Evolutionary conservation across 2,329 filamentous ascomycete genomes (phyloP).

Genomic region (Claviceps pazoutovae): DNA sequence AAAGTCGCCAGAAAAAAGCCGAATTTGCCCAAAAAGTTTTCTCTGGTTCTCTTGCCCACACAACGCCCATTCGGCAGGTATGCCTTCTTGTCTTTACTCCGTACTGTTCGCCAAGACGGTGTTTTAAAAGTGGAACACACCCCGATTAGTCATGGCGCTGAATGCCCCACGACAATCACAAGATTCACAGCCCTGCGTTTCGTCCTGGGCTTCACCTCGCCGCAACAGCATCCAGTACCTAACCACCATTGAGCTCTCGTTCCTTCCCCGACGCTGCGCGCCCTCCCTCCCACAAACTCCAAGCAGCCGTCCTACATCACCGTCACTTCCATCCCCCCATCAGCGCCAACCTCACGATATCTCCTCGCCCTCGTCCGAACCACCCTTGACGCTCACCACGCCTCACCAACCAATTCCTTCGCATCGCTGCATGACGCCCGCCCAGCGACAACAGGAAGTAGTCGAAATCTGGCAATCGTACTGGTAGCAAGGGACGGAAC

Average conservation of each 20-base stretch:
- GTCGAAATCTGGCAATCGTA: not conserved
- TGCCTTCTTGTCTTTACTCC: too few relatives aligned
- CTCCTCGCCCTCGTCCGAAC: not conserved
- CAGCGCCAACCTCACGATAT: not conserved
- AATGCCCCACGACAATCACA: not conserved
- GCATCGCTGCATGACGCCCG: not conserved
- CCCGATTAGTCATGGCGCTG: not conserved
- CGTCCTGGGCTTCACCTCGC: not conserved
- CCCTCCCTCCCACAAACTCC: not conserved
- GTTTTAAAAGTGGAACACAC: too few relatives aligned
- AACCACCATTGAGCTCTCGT: constrained; percentile 5
- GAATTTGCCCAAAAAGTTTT: too few relatives aligned
- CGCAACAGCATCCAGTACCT: not conserved
- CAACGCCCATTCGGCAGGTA: too few relatives aligned
- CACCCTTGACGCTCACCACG: not conserved
- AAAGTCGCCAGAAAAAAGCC: too few relatives aligned
- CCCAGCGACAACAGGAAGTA: not conserved
- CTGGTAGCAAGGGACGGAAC: not conserved
- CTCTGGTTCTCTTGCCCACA: too few relatives aligned
- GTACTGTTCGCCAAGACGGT: too few relatives aligned
- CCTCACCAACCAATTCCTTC: not conserved
- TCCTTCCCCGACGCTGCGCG: not conserved
- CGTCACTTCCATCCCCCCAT: not conserved
- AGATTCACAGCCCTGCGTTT: not conserved
- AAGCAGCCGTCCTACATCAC: not conserved